Base-by-base conservation (phyloP, 768 basidiomycete genomes). In the Kockovaella imperatae region DNA sequence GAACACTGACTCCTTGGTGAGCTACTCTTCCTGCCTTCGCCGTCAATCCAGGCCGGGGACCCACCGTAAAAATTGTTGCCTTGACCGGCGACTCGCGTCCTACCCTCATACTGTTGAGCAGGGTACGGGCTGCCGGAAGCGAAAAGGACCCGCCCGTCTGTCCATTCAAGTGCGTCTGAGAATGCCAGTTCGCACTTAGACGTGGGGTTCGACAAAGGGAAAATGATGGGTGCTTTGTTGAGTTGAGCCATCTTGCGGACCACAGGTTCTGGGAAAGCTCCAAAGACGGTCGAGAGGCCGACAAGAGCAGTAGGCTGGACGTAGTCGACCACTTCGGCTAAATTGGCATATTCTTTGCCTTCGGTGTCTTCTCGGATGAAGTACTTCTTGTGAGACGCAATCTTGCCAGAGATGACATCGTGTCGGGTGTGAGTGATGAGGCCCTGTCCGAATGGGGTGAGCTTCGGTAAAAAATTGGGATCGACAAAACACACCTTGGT, bases 11-110 rank as follows among this genome's bases (percentile, higher is more conserved):
- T n/a, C n/a, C n/a, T n/a, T n/a, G n/a, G n/a, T n/a, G n/a, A n/a
- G n/a, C n/a, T n/a, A n/a, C n/a, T n/a, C n/a, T n/a, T n/a, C n/a
- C n/a, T n/a, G n/a, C n/a, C n/a, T n/a, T n/a, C n/a, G n/a, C n/a
- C n/a, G n/a, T n/a, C n/a, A n/a, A n/a, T n/a, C n/a, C n/a, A n/a
- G n/a, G n/a, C n/a, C n/a, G n/a, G n/a, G n/a, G n/a, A n/a, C n/a
- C n/a, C n/a, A n/a, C n/a, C n/a, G 69, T 84, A 86, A 86, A 90
- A 89, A 71, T 93, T 96, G 70, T 93, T 95, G 23, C 89, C 89
- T 72, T 95, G 91, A 20, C 87, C 86, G 2, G 90, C 82, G 55
- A 83, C 81, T 56, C 83, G 73, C 28, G 56, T 76, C 45, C 73
- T 74, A 25, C 80, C 81, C 29, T 76, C 70, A 72, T 75, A 83